A percentile compares a stretch with the other conserved stretches of the same genome.
These are phyloP conservation scores for Citrus glauca DNA, from an alignment of 345 rosid species.

Conservation along the genomic window DNA sequence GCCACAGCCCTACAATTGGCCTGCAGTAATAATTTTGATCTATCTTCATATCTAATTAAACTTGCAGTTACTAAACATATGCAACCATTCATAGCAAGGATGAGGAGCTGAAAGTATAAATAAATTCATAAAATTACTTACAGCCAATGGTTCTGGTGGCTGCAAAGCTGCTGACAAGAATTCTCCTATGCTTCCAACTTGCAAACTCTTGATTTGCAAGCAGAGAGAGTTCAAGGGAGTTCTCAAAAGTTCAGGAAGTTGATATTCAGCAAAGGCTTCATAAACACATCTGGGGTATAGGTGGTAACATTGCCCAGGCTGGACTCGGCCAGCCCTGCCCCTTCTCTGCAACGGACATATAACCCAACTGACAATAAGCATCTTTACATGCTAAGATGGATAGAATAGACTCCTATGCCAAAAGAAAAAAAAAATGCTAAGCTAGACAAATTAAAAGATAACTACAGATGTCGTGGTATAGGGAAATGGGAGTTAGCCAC, in stretches of 20 bases:
- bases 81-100: background rate
- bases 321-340: slow-evolving; percentile 98
- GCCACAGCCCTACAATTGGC: no score
- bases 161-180: slow-evolving; percentile 96
- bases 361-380: background rate
- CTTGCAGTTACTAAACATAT: background rate
- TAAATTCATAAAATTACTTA: slow-evolving; percentile 39
- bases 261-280: slow-evolving; percentile 95
- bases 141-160: slow-evolving; percentile 86
- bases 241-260: slow-evolving; percentile 97
- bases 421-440: background rate
- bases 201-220: slow-evolving; percentile 96
- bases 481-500: background rate
- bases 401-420: no score
- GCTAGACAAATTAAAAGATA: slow-evolving; percentile 2
- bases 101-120: background rate
- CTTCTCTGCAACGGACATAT: slow-evolving; percentile 56
- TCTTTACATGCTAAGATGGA: background rate
- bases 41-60: no score
- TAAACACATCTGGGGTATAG: slow-evolving; percentile 85
- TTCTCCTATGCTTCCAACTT: slow-evolving; percentile 81
- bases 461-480: background rate
- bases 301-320: slow-evolving; percentile 94
- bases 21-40: no score
- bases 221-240: slow-evolving; percentile 99